phyloP scores from a whole-genome alignment of 1,284 basidiomycete genomes.

The Cutaneotrichosporon arboriforme region DNA sequence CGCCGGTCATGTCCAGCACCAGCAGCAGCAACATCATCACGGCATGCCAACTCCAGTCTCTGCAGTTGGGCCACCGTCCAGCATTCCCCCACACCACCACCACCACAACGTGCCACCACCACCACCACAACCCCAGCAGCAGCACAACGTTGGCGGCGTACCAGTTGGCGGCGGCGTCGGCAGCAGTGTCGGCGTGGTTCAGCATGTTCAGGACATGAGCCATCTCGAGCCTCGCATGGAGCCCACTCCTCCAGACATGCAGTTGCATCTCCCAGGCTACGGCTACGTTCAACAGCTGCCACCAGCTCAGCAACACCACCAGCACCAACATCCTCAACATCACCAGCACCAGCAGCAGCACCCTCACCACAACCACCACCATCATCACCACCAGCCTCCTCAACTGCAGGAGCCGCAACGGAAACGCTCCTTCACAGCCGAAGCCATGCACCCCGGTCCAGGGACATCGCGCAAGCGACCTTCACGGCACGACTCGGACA shows the following conservation, averaged over 20 bases:
- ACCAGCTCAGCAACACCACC: neutral
- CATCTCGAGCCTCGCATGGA: neutral
- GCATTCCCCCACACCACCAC: neutral
- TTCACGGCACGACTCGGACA: conserved; percentile 11
- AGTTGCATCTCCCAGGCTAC: neutral
- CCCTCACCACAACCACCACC: neutral
- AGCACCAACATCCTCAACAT: neutral
- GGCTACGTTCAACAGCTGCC: neutral
- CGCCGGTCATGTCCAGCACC: neutral
- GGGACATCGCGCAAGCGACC: conserved; percentile 5
- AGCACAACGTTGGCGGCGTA: neutral
- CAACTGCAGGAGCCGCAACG: neutral
- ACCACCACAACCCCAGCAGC: neutral
- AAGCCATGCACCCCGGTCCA: neutral
- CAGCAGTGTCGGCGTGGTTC: neutral
- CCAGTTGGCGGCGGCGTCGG: neutral
- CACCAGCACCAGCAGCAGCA: neutral
- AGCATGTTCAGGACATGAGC: neutral
- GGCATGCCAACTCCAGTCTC: neutral
- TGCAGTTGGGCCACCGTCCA: neutral
- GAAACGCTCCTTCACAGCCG: neutral
- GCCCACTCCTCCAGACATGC: neutral
- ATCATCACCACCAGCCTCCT: neutral
- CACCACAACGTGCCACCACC: neutral
- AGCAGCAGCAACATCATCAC: neutral